These are phyloP conservation scores for Diversispora eburnea DNA, from an alignment of 192 early-diverging fungal species.

Conservation along the genomic window DNA sequence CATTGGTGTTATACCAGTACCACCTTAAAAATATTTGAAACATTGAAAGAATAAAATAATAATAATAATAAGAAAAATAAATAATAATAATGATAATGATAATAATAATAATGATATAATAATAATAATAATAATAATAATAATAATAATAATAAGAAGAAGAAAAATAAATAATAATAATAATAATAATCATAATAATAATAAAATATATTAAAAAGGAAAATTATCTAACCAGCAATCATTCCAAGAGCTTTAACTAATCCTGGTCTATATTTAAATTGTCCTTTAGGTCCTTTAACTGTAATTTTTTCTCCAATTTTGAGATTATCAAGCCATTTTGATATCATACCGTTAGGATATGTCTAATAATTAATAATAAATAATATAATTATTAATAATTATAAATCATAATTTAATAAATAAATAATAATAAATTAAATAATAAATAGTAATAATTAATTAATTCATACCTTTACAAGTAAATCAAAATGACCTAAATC, in stretches of 20 bases:
- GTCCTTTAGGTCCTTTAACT: constrained; percentile 87
- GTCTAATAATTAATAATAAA: constrained; percentile 40
- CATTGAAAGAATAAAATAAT: not conserved
- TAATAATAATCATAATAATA: not conserved
- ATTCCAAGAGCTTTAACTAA: constrained; percentile 78
- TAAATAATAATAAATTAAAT: not conserved
- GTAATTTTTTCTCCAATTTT: constrained; percentile 68
- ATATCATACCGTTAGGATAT: constrained; percentile 79
- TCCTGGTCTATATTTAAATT: constrained; percentile 82
- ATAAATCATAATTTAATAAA: not conserved
- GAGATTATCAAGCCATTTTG: constrained; percentile 66
- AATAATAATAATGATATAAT: not conserved
- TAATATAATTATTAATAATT: not conserved
- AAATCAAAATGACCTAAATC: constrained; percentile 87
- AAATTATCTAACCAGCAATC: constrained; percentile 68
- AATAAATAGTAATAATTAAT: not conserved
- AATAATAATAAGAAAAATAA: not conserved
- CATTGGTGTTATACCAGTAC: constrained; percentile 97
- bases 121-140: not conserved
- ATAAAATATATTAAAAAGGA: not conserved
- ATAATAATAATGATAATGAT: not conserved
- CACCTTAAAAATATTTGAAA: constrained; percentile 31
- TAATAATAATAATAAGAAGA: not conserved
- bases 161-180: constrained; percentile 6
- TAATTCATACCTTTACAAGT: constrained; percentile 72